Conservation (phyloP, 2,329 filamentous ascomycete genomes). For the Pseudogymnoascus sp. region DNA sequence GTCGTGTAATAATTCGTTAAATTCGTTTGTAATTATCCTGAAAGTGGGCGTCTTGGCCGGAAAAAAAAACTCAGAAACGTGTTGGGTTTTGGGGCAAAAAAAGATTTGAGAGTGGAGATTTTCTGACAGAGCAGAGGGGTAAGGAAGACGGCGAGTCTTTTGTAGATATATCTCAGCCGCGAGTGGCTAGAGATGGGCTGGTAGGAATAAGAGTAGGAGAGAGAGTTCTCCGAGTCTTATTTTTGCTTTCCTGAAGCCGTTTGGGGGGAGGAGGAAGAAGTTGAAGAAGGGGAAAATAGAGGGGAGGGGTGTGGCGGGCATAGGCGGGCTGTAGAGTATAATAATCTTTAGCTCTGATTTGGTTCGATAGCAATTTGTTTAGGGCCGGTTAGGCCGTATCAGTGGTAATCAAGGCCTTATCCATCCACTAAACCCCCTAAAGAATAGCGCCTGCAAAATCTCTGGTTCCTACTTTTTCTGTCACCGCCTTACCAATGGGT, state of each 20-base stretch:
- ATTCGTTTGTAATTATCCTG: conserved; percentile 8
- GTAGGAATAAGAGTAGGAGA: conserved; percentile 10
- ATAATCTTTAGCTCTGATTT: not conserved
- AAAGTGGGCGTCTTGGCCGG: not conserved
- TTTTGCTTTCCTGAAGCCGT: conserved; percentile 7
- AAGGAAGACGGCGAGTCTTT: not conserved
- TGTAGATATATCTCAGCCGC: conserved; percentile 25
- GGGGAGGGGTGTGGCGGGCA: not conserved
- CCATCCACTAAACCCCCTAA: not conserved
- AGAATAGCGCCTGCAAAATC: not conserved
- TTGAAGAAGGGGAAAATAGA: not conserved
- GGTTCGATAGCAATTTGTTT: conserved; percentile 1
- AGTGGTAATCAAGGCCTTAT: conserved; percentile 7
- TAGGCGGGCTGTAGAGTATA: not conserved
- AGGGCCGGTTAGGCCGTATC: conserved; percentile 9
- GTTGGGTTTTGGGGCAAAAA: not conserved
- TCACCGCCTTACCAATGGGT: conserved; percentile 2
- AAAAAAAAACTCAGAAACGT: conserved; percentile 9
- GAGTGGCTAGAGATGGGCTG: conserved; percentile 26
- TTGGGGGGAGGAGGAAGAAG: conserved; percentile 12
- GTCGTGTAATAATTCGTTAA: conserved; percentile 6
- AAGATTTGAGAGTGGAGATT: conserved; percentile 9
- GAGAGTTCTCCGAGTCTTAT: conserved; percentile 3
- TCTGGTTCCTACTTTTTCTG: conserved; percentile 8
- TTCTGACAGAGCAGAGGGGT: not conserved